Evolutionary conservation across 2,329 filamentous ascomycete species (phyloP).

Genomic region (Lasiodiplodia theobromae): DNA sequence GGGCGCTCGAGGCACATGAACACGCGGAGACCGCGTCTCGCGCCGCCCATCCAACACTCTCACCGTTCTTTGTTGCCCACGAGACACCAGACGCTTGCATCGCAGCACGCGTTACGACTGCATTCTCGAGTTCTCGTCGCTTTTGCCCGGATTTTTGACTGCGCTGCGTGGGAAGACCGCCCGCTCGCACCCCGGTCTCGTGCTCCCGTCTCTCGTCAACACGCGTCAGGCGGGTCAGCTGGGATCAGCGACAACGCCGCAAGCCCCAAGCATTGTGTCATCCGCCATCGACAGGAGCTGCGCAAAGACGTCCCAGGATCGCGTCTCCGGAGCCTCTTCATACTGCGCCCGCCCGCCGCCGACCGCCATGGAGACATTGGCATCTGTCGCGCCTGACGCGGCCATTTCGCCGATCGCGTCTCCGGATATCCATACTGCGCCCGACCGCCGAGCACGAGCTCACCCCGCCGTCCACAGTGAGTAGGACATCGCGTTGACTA

Average conservation of each 20-base stretch:
- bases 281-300: conserved; percentile 20
- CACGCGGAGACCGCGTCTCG: conserved; percentile 23
- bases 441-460: conserved; percentile 14
- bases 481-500: conserved; percentile 3
- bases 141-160: neutral
- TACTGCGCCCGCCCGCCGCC: conserved; percentile 4
- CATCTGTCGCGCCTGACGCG: conserved; percentile 26
- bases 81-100: conserved; percentile 23
- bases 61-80: conserved; percentile 20
- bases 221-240: conserved; percentile 26
- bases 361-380: conserved; percentile 23
- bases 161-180: conserved; percentile 13
- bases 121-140: neutral
- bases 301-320: conserved; percentile 1
- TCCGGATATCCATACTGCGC: too few relatives aligned
- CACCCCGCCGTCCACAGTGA: conserved; percentile 22
- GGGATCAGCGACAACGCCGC: conserved; percentile 17
- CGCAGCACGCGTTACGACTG: conserved; percentile 1
- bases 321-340: neutral
- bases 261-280: conserved; percentile 20
- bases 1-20: conserved; percentile 8
- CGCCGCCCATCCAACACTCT: conserved; percentile 9
- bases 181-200: conserved; percentile 12
- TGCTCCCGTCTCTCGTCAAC: conserved; percentile 4
- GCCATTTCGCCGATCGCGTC: conserved; percentile 4